phyloP scores from a whole-genome alignment of 306 rosid genomes.

The Vigna hirtella region DNA sequence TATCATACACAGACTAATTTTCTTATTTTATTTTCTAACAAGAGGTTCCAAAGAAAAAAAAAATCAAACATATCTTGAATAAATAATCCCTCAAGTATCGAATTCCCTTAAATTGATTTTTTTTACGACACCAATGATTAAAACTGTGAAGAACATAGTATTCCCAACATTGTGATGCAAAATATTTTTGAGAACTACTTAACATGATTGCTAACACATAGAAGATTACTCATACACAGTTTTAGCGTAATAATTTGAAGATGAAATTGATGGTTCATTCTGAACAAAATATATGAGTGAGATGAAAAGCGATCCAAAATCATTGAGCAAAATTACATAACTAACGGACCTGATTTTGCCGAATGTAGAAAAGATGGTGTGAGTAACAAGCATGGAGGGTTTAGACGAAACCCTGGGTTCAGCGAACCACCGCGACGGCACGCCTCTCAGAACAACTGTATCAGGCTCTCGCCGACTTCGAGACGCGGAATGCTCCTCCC shows the following conservation, averaged over 20 bases:
- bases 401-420: conserved; percentile 95
- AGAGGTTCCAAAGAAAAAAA: too few species aligned
- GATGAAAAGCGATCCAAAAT: not conserved
- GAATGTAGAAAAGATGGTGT: conserved; percentile 87
- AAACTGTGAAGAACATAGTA: not conserved
- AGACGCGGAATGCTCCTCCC: conserved; percentile 75
- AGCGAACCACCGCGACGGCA: conserved; percentile 93
- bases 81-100: not conserved
- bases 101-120: not conserved
- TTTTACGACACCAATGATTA: too few species aligned
- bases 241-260: too few species aligned
- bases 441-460: conserved; percentile 69
- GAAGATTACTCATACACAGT: too few species aligned
- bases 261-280: not conserved
- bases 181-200: not conserved
- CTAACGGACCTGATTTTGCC: conserved; percentile 76
- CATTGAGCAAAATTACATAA: not conserved
- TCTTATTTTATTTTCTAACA: too few species aligned
- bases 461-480: conserved; percentile 72
- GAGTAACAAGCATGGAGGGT: conserved; percentile 94
- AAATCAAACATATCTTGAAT: not conserved
- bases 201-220: not conserved
- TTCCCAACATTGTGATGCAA: not conserved
- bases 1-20: too few species aligned
- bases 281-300: not conserved